Evolutionary conservation across 345 rosid species (phyloP).

Genomic region (Conringia planisiliqua): DNA sequence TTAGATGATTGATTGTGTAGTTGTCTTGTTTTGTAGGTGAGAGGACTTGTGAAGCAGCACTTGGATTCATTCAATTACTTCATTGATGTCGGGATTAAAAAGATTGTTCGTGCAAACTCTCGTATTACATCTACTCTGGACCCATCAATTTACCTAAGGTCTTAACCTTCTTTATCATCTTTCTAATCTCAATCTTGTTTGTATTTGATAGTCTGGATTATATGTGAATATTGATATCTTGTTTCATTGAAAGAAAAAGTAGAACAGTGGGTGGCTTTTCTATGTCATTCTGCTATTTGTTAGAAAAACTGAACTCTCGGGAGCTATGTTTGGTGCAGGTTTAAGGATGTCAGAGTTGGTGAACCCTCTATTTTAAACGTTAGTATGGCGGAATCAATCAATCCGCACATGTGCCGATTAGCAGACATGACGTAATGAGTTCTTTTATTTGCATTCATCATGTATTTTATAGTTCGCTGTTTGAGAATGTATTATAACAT

Average conservation of each 20-base stretch:
- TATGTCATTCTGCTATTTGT: neutral
- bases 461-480: neutral
- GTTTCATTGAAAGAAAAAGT: neutral
- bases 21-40: conserved; percentile 42
- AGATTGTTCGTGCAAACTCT: conserved; percentile 79
- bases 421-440: conserved; percentile 67
- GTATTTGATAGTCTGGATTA: neutral
- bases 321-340: conserved; percentile 42
- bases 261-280: neutral
- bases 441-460: conserved; percentile 13
- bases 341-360: conserved; percentile 67
- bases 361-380: conserved; percentile 44
- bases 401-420: conserved; percentile 81
- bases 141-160: conserved; percentile 63
- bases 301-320: neutral
- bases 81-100: conserved; percentile 66
- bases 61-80: conserved; percentile 88
- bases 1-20: neutral
- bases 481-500: conserved; percentile 4
- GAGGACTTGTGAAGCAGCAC: conserved; percentile 95
- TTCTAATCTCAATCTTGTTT: neutral
- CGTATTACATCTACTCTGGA: conserved; percentile 46
- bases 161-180: neutral
- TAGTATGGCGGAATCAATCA: conserved; percentile 36
- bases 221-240: neutral